Base-by-base conservation (phyloP, 768 basidiomycete genomes). In the Lactarius psammicola region DNA sequence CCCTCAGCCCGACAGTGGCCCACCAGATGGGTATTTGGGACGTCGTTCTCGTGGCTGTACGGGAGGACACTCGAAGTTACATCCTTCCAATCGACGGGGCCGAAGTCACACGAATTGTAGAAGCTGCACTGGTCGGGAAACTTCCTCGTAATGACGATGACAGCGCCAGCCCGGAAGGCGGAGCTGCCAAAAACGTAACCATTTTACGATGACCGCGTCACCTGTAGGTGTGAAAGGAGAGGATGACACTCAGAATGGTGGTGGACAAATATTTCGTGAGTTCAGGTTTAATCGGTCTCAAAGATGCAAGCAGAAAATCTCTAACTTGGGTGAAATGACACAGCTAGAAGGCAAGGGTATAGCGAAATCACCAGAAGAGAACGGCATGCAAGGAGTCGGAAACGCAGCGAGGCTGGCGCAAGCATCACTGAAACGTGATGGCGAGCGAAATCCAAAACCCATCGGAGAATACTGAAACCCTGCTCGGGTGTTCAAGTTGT, bases 21-120 rank as follows among this genome's bases (percentile, higher is more conserved):
- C 36, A 42, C 6, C 46, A 57, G 30, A 65, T 68, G 64, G 28
- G 1, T 1, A 55, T 38, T 0, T 56, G 62, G 26, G 67, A 68
- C 26, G 28, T 68, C 26, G 42, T 64, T 0, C 33, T 63, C 11
- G 58, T 67, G 31, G 42, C 40, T 5, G 54, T 59, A 15, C 66
- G 58, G 5, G 64, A 65, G 51, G 20, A 44, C 15, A 34, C 56
- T 53, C 53, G 53, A 13, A 6, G 5, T 17, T 7, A 7, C 46
- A 4, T 26, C 28, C 20, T 56, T 53, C 20, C 2, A 8, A 3
- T 46, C 11, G 31, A 64, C 30, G 10, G 10, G 17, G 31, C 62
- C 23, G 18, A 34, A 26, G 26, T 56, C 36, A 33, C 31, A 18
- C 46, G 40, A 3, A 10, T 18, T 15, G 34, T 55, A 30, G 26